Evolutionary conservation across 257 asterid species (phyloP).

Genomic region (Prunella vulgaris): DNA sequence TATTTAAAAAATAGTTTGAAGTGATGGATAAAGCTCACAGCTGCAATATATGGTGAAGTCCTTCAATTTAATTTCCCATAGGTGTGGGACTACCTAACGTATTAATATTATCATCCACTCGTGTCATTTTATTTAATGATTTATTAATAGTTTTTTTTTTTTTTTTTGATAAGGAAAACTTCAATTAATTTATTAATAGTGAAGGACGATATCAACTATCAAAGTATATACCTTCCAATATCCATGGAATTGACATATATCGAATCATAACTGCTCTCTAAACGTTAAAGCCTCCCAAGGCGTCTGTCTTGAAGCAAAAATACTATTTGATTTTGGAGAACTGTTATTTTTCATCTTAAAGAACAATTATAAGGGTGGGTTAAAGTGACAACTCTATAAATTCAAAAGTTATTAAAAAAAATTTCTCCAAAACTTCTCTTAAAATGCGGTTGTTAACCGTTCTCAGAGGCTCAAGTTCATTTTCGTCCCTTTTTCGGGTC

Average conservation of each 20-base stretch:
- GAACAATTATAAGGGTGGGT: too few relatives aligned
- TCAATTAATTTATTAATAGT: not conserved
- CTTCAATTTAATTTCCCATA: not conserved
- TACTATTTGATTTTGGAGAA: too few relatives aligned
- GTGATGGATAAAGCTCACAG: conserved; percentile 9
- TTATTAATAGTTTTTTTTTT: not conserved
- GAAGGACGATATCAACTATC: not conserved
- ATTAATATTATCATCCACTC: conserved; percentile 23
- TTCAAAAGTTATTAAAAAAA: too few relatives aligned
- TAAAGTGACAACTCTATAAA: too few relatives aligned
- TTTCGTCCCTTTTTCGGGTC: too few relatives aligned
- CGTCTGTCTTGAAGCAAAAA: not conserved
- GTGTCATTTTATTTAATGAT: conserved; percentile 5
- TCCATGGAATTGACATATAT: not conserved
- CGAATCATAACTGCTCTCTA: not conserved
- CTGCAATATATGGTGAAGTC: conserved; percentile 1
- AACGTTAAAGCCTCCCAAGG: not conserved
- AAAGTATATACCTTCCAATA: not conserved
- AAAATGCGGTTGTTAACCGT: too few relatives aligned
- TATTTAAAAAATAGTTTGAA: not conserved
- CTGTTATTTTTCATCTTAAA: too few relatives aligned
- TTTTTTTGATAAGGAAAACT: too few relatives aligned
- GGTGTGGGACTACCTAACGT: conserved; percentile 24
- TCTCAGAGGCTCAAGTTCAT: too few relatives aligned
- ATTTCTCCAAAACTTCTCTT: too few relatives aligned